phyloP scores from a whole-genome alignment of 305 asterid species.

The Ilex paraguariensis region DNA sequence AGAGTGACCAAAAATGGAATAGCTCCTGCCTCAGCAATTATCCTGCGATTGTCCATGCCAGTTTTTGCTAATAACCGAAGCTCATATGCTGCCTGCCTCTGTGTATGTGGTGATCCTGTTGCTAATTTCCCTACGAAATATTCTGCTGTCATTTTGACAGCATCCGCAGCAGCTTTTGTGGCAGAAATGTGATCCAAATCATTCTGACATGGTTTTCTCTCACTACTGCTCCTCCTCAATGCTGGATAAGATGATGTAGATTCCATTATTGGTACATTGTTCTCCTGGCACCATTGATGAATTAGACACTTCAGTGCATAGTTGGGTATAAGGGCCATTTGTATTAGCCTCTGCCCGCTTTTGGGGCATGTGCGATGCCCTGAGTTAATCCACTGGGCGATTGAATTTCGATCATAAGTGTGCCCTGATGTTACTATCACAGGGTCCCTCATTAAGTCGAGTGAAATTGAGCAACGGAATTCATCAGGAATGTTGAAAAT shows the following conservation, averaged over 20 bases:
- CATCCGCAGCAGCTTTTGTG: slow-evolving; percentile 54
- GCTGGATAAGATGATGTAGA: slow-evolving; percentile 37
- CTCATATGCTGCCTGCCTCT: slow-evolving; percentile 79
- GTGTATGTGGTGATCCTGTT: slow-evolving; percentile 70
- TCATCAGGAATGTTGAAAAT: slow-evolving; percentile 55
- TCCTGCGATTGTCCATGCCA: slow-evolving; percentile 82
- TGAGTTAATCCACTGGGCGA: slow-evolving; percentile 77
- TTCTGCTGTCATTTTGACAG: slow-evolving; percentile 74
- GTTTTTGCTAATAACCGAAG: slow-evolving; percentile 68
- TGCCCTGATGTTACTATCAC: slow-evolving; percentile 83
- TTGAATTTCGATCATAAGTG: slow-evolving; percentile 68
- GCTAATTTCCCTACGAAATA: slow-evolving; percentile 74
- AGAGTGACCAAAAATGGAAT: slow-evolving; percentile 69
- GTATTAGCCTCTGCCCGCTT: slow-evolving; percentile 76
- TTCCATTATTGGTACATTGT: slow-evolving; percentile 42
- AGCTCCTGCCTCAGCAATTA: slow-evolving; percentile 82
- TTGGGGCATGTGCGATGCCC: slow-evolving; percentile 85
- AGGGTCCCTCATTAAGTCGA: slow-evolving; percentile 77
- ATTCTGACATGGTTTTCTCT: slow-evolving; percentile 37
- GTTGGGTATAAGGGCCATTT: slow-evolving; percentile 81
- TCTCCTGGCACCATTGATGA: slow-evolving; percentile 75
- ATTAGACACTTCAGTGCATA: slow-evolving; percentile 61
- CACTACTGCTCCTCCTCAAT: slow-evolving; percentile 30
- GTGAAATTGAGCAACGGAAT: slow-evolving; percentile 73
- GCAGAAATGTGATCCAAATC: slow-evolving; percentile 64